Evolutionary conservation across 2,329 filamentous ascomycete genomes (phyloP).

Genomic region (Diplocarpon mali): DNA sequence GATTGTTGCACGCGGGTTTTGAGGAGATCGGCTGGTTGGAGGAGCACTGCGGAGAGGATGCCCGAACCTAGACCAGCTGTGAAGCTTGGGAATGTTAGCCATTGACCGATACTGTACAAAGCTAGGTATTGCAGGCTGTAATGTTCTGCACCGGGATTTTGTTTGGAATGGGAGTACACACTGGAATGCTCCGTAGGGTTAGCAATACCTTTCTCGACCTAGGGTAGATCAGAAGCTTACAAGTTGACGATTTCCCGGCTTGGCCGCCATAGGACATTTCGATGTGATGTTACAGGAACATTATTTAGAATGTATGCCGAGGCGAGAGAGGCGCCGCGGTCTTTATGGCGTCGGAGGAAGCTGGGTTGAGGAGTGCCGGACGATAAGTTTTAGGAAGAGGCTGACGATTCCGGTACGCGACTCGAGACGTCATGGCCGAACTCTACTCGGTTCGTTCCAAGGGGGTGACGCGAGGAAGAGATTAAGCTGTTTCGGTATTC

Average conservation of each 20-base stretch:
- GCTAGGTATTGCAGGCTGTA: no score
- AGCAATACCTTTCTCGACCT: background rate
- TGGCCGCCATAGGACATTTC: conserved; percentile 40
- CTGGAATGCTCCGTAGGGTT: conserved; percentile 52
- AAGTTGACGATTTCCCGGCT: conserved; percentile 38
- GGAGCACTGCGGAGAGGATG: conserved; percentile 73
- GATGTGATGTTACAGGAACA: conserved; percentile 17
- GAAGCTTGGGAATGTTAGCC: conserved; percentile 37
- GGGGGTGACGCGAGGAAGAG: no score
- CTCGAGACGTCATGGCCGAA: background rate
- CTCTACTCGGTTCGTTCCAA: no score
- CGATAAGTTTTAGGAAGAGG: background rate
- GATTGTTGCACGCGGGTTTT: conserved; percentile 95
- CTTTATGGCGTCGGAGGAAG: background rate
- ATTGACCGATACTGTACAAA: background rate
- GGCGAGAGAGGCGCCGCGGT: background rate
- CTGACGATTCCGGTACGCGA: background rate
- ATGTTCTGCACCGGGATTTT: no score
- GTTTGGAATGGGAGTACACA: background rate
- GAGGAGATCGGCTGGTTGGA: conserved; percentile 91
- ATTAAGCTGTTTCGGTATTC: no score
- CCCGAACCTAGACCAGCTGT: conserved; percentile 79
- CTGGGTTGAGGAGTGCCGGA: background rate
- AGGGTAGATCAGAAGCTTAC: conserved; percentile 26
- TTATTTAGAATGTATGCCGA: conserved; percentile 8